Evolutionary conservation across 2,329 filamentous ascomycete species (phyloP), one percentile per base, ranked within the genome.

Genomic region (Aspergillus ochraceoroseus): DNA sequence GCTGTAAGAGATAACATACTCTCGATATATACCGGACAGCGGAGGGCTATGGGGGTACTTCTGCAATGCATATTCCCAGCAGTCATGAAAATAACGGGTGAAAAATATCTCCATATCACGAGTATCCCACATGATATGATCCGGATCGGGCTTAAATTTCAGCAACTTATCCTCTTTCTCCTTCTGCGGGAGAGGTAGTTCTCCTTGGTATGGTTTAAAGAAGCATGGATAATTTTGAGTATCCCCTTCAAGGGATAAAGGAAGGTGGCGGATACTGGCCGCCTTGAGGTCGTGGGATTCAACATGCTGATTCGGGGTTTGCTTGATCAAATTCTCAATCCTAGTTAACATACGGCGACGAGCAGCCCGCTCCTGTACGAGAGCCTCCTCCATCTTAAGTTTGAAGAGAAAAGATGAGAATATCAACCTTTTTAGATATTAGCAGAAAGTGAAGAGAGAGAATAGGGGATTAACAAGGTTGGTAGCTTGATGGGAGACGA

Each of bases 91-190:
- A 8, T 40, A 30, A 9, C 17, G 2, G 9, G 19, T 26, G n/a
- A 40, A 18, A 7, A 40, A 40, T 13, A 27, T 2, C 13, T 40
- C 38, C 23, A 40, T 26, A 7, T 15, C 38, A 4, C 38, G 38
- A 17, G 14, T 23, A 2, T 40, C 22, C 38, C 30, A 33, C 30
- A 34, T 34, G 15, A 33, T 33, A 7, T 14, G 15, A 12, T 40
- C 23, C 4, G 15, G 30, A 6, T 19, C 11, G 7, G 22, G 29
- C 30, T 28, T 7, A 11, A 33, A 12, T n/a, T 23, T 8, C 13
- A 33, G 22, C 30, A 40, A 22, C 22, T 40, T 22, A 9, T 22
- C 20, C 20, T 22, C n/a, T 3, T 29, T 23, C 12, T 40, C 37
- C 7, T 29, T 28, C 7, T 33, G n/a, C 3, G 30, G 38, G 14